These are phyloP conservation scores for Thalassiosira sp. DNA, from an alignment of 352 stramenopile species.

Conservation along the genomic window DNA sequence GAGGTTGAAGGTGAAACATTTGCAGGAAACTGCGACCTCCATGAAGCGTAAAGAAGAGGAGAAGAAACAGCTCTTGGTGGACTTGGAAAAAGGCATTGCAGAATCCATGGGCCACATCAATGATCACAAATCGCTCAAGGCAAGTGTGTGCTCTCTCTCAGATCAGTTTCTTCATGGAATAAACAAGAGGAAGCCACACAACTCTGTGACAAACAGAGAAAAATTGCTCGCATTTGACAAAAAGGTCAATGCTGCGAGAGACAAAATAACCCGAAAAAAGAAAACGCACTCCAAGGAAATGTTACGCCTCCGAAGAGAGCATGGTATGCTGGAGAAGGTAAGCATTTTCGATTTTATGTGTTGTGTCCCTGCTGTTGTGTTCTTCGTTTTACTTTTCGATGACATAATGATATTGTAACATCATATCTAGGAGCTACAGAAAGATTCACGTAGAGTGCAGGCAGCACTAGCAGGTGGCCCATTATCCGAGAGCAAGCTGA, in stretches of 20 bases:
- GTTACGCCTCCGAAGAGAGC: neutral
- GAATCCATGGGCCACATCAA: neutral
- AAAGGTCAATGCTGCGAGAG: neutral
- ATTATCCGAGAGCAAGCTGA: too few relatives aligned
- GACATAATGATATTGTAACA: too few relatives aligned
- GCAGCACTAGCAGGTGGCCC: too few relatives aligned
- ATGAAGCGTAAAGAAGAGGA: neutral
- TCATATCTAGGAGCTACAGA: too few relatives aligned
- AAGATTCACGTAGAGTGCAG: too few relatives aligned
- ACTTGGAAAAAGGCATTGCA: neutral
- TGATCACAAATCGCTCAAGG: neutral
- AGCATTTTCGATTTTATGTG: too few relatives aligned
- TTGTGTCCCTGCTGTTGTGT: too few relatives aligned
- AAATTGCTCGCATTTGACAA: neutral
- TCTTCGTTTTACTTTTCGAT: too few relatives aligned
- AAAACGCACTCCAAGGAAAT: neutral
- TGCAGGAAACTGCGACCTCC: neutral
- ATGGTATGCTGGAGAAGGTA: neutral
- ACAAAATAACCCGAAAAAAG: neutral
- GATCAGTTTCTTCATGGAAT: neutral
- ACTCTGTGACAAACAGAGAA: neutral
- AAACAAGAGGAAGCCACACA: neutral
- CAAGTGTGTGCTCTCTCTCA: neutral
- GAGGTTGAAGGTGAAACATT: neutral
- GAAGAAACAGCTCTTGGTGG: neutral